Conservation (phyloP, 106 monocot species). For the Dioscorea zingiberensis region DNA sequence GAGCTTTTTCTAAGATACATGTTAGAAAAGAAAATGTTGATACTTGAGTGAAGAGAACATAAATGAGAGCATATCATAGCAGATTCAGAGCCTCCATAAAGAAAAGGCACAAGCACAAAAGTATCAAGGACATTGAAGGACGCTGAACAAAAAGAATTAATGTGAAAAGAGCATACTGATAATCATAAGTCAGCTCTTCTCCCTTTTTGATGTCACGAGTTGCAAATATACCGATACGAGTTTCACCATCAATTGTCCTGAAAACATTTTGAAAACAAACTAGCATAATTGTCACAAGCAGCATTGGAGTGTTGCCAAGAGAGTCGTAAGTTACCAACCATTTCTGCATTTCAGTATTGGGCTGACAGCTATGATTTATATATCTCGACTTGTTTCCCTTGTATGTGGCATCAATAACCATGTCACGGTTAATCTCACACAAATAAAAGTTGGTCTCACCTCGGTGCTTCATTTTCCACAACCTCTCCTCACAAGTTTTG, state of each 20-base stretch:
- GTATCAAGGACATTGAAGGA: background rate
- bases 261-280: slow-evolving; percentile 13
- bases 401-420: slow-evolving; percentile 98
- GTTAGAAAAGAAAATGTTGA: background rate
- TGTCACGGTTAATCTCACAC: slow-evolving; percentile 92
- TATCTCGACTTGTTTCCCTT: slow-evolving; percentile 97
- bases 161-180: slow-evolving; percentile 47
- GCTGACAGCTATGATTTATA: slow-evolving; percentile 96
- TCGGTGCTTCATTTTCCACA: slow-evolving; percentile 92
- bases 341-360: slow-evolving; percentile 99
- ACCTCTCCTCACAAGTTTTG: slow-evolving; percentile 95
- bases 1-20: background rate
- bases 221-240: slow-evolving; percentile 97
- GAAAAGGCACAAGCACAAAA: background rate
- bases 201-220: slow-evolving; percentile 73
- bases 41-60: background rate
- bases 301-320: background rate
- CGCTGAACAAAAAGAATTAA: no score
- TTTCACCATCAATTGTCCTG: slow-evolving; percentile 94
- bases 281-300: background rate
- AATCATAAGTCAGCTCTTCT: slow-evolving; percentile 88
- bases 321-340: slow-evolving; percentile 33
- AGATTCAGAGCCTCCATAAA: background rate
- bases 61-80: background rate
- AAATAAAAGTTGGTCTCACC: slow-evolving; percentile 91